Percentiles rank a stretch among this genome's conserved stretches.
These are phyloP conservation scores for Termitomyces sp. DNA, from an alignment of 768 basidiomycete genomes.

Conservation along the genomic window DNA sequence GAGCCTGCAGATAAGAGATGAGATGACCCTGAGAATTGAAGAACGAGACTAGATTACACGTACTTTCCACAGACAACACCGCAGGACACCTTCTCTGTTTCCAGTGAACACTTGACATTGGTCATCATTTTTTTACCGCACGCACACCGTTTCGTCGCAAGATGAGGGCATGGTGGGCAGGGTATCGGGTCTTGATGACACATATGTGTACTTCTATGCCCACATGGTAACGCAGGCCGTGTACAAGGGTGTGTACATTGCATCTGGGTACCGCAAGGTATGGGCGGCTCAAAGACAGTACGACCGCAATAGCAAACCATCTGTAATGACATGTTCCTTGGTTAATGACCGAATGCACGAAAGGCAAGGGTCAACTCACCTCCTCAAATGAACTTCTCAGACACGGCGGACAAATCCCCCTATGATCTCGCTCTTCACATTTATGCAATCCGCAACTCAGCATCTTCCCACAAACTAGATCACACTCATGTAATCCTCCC, in stretches of 20 bases:
- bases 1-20: slow-evolving; percentile 30
- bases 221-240: slow-evolving; percentile 64
- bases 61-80: slow-evolving; percentile 77
- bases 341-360: not conserved
- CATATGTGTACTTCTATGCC: slow-evolving; percentile 71
- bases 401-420: slow-evolving; percentile 76
- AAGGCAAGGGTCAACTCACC: slow-evolving; percentile 32
- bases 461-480: slow-evolving; percentile 69
- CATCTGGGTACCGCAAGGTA: slow-evolving; percentile 81
- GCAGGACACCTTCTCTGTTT: slow-evolving; percentile 72
- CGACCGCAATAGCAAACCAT: slow-evolving; percentile 78
- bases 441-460: slow-evolving; percentile 73
- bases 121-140: slow-evolving; percentile 82
- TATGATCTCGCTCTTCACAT: slow-evolving; percentile 81
- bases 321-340: slow-evolving; percentile 24
- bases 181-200: slow-evolving; percentile 69
- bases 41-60: slow-evolving; percentile 18
- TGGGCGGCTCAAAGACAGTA: slow-evolving; percentile 85
- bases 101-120: slow-evolving; percentile 82
- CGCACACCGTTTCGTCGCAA: slow-evolving; percentile 76
- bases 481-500: slow-evolving; percentile 78
- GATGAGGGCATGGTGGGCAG: slow-evolving; percentile 86
- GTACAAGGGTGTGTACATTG: slow-evolving; percentile 78
- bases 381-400: slow-evolving; percentile 90
- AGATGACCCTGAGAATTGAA: not conserved